Conservation (phyloP, 345 rosid species). For the Barbarea vulgaris region DNA sequence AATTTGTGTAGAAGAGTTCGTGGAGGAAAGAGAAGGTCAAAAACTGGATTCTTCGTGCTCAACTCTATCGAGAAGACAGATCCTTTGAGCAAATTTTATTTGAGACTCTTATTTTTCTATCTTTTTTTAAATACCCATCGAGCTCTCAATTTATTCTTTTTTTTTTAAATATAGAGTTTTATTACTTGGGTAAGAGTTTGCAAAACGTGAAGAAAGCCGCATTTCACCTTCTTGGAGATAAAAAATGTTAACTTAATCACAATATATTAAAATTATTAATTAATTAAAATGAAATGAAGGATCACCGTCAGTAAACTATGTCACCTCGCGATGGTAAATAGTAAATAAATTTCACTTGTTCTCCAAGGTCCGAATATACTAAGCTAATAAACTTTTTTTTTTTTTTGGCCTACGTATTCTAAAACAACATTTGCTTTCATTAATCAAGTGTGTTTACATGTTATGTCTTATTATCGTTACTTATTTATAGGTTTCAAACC, state of each 20-base stretch:
- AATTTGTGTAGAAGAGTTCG: slow-evolving; percentile 15
- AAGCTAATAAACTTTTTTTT: background rate
- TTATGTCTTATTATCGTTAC: background rate
- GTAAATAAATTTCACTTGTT: background rate
- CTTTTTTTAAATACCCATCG: too few species aligned
- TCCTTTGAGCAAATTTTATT: background rate
- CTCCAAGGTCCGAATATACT: background rate
- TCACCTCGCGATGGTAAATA: background rate
- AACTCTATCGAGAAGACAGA: slow-evolving; percentile 18
- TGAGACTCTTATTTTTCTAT: background rate
- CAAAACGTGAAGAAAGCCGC: background rate
- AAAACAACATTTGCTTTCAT: background rate
- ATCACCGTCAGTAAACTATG: too few species aligned
- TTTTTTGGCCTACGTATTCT: too few species aligned
- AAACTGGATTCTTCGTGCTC: slow-evolving; percentile 14
- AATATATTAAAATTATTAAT: background rate
- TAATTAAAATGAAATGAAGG: too few species aligned
- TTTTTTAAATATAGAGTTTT: too few species aligned
- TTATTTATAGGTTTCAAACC: background rate
- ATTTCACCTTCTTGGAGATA: background rate
- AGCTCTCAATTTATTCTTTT: too few species aligned
- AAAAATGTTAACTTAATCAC: background rate
- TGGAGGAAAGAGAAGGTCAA: slow-evolving; percentile 28
- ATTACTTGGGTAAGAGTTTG: background rate
- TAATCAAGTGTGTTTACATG: background rate